These are phyloP conservation scores for Litsea cubeba DNA, from an alignment of 164 flowering plant genomes.

Conservation along the genomic window DNA sequence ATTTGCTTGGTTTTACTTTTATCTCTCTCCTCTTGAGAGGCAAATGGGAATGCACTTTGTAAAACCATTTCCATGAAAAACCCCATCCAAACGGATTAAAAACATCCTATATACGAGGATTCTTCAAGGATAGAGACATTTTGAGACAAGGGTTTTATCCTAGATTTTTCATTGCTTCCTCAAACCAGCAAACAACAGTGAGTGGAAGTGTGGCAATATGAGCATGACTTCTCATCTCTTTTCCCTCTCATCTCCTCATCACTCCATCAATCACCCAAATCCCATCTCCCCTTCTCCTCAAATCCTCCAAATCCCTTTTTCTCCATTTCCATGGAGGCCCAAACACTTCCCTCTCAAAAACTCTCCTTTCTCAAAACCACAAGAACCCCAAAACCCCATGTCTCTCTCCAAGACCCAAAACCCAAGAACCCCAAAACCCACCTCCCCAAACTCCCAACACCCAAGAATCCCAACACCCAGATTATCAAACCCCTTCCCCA, in stretches of 20 bases:
- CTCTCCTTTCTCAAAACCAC: constrained; percentile 8
- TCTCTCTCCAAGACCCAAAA: constrained; percentile 14
- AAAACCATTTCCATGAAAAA: no score
- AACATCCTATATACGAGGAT: neutral
- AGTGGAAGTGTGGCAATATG: neutral
- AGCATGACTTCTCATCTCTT: constrained; percentile 48
- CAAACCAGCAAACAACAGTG: neutral
- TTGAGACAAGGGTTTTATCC: neutral
- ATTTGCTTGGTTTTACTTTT: no score
- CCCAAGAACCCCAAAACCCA: constrained; percentile 29
- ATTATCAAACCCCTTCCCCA: constrained; percentile 12
- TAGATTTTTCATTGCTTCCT: neutral
- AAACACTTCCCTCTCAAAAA: constrained; percentile 16
- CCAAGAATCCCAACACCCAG: constrained; percentile 20
- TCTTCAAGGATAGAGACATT: neutral
- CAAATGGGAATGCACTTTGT: no score
- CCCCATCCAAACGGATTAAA: no score
- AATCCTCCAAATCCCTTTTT: constrained; percentile 13
- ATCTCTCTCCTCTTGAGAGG: no score
- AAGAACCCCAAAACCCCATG: constrained; percentile 5
- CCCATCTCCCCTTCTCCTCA: constrained; percentile 23
- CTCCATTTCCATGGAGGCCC: constrained; percentile 18
- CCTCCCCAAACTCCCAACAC: constrained; percentile 13
- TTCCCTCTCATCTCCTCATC: constrained; percentile 21
- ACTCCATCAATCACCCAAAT: constrained; percentile 7